Evolutionary conservation across 139 green algal species (phyloP), one percentile per base, ranked within the genome.

Genomic region (Closterium sp.): DNA sequence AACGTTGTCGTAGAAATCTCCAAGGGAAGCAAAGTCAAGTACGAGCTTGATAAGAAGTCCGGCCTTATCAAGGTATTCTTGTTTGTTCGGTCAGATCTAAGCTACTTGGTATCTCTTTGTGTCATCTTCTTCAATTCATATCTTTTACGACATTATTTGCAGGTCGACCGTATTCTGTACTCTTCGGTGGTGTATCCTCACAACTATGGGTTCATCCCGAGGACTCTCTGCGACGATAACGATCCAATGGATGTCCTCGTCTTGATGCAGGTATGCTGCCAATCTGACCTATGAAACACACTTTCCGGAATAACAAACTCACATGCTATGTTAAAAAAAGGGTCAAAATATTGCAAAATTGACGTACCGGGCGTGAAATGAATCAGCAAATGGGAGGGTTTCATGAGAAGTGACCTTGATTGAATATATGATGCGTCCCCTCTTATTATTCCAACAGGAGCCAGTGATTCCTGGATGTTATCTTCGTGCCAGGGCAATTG

Each of bases 111-210:
- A 22, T 89, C 0, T 22, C 9, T 34, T 89, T 24, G 31, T 70
- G 19, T 89, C 86, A n/a, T 22, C 1, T 70, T 50, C 7, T 50
- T 50, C 38, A 50, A 89, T 34, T 89, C 19, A 31, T 89, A 34
- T 89, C 17, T 24, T 4, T 79, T 34, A 2, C 31, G 17, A 24
- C 19, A 24, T 22, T 22, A 19, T 73, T 34, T 38, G 29, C 89
- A 97, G 87, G 97, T 99, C 0, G 98, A 99, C 95, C 96, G 98
- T 85, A 96, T 99, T 27, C 95, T 99, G 22, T 99, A 98, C 95
- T 98, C 97, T 17, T 97, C 95, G 24, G 98, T 99, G 0, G 97
- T 99, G 4, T 99, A 99, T 92, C 98, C 98, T 21, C 94, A 95
- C 94, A 96, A 96, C 93, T 96, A 96, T 30, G 96, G 96, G 38